A percentile compares a stretch with the other conserved stretches of the same genome.
Evolutionary conservation across 192 early-diverging fungal species (phyloP).

Genomic region (Mortierella claussenii): DNA sequence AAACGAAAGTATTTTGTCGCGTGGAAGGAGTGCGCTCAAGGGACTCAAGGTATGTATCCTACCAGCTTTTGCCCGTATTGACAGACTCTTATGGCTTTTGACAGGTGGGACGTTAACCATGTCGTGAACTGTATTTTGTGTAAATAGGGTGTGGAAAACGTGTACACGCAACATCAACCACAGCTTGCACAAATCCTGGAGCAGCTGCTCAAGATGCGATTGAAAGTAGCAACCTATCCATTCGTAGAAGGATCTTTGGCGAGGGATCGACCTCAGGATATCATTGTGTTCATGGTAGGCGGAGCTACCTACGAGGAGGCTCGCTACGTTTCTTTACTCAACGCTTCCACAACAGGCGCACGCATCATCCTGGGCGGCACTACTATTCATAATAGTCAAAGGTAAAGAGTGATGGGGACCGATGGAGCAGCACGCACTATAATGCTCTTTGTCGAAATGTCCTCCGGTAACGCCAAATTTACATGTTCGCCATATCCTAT

Average conservation of each 20-base stretch:
- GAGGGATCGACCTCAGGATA: constrained; percentile 83
- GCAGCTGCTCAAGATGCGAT: constrained; percentile 79
- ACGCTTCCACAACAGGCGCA: constrained; percentile 78
- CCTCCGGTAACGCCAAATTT: too few species aligned
- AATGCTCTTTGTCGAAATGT: too few species aligned
- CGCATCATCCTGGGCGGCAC: constrained; percentile 93
- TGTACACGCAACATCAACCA: constrained; percentile 96
- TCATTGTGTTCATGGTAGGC: constrained; percentile 96
- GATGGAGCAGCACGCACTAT: too few species aligned
- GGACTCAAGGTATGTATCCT: constrained; percentile 76
- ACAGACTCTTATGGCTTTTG: not conserved
- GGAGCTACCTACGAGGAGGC: constrained; percentile 97
- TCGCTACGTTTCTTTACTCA: constrained; percentile 85
- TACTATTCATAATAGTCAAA: constrained; percentile 83
- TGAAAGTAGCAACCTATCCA: constrained; percentile 82
- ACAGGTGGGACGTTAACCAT: not conserved
- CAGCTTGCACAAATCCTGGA: constrained; percentile 85
- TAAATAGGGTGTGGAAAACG: constrained; percentile 92
- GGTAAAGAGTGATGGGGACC: too few species aligned
- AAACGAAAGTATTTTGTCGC: constrained; percentile 86
- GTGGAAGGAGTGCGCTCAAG: constrained; percentile 90
- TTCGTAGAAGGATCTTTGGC: constrained; percentile 72
- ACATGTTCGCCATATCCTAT: too few species aligned
- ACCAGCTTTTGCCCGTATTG: too few species aligned
- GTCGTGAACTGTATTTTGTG: not conserved